Evolutionary conservation across 2,329 filamentous ascomycete genomes (phyloP), one percentile per base, ranked within the genome.

Genomic region (Aspergillus piperis): DNA sequence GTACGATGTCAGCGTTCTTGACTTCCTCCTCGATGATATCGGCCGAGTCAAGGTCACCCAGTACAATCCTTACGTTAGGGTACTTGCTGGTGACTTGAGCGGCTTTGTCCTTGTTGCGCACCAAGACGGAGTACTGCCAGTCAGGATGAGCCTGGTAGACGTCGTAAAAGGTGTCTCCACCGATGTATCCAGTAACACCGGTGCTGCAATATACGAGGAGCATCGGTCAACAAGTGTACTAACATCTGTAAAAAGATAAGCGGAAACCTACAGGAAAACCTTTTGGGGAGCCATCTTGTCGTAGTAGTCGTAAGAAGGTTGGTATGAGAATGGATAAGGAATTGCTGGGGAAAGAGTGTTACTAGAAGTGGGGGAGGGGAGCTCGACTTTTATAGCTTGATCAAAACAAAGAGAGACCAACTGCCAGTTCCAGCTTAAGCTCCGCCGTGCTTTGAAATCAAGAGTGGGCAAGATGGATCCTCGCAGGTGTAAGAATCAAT

Each of bases 151-250:
- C 69, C 48, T 78, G 72, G 42, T 71, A 70, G 38, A 84, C 66
- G 5, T 74, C 73, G 61, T 80, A 79, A n/a, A 85, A 74, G 41
- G 78, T 76, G 54, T 83, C 81, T 32, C 83, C 83, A 5, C 82
- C 82, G 51, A 85, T 83, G 66, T 84, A 85, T 32, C 82, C 82
- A 15, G 82, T 83, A 4, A 71, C 77, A 19, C 82, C 82, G 36
- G 81, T 83, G 13, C 82, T 83, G 54, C 15, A 50, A 10, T 32
- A 27, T 30, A 27, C 5, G 15, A 13, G 21, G 17, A 59, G 48
- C 13, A 38, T 30, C 21, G 32, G 17, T 27, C 15, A 23, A 51
- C 42, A 30, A 10, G 19, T 44, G 32, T 25, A 32, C 36, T 32
- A 25, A n/a, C 15, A 6, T n/a, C 3, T 8, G 19, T 30, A 19